Evolutionary conservation across 148 eudicot genomes (phyloP), one percentile per base, ranked within the genome.

Genomic region (Polygonum maritimum): DNA sequence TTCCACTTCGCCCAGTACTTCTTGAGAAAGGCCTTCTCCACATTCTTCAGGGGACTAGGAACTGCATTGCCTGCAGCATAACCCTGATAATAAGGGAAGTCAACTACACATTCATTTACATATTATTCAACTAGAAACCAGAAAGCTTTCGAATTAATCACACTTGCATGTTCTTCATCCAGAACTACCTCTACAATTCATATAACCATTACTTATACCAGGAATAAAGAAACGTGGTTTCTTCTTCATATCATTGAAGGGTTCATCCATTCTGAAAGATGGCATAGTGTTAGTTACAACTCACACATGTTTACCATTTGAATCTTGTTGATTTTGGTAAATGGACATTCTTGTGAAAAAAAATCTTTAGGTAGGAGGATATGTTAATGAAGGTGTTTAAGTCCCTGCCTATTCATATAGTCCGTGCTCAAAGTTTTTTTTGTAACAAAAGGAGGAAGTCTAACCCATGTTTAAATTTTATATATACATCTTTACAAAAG

Each of bases 1-100:
- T 88, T 95, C 98, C 98, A 94, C 81, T 85, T 94, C 19, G 97
- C 91, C 98, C 93, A 94, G 79, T 94, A 94, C 80, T 86, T 94
- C 77, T 86, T 90, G 82, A 94, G 79, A 79, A 94, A 94, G 57
- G 85, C 90, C 78, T 92, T 94, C 84, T 94, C 97, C 71, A 92
- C 98, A 78, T 94, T 94, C 80, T 94, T 94, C 8, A 81, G 82
- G 35, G 98, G 92, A 80, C 98, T 88, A 58, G 98, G 98, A 72
- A 95, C 76, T 69, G 90, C 88, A 82, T 78, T 89, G 45, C 98
- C 98, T 80, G 97, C 97, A 74, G 92, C 98, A 85, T 92, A 95
- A 52, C 98, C 98, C 98, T 95, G 77, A 38, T 35, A 5, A 65
- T 15, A 65, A 65, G n/a, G 9, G 36, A 65, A 35, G 41, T 58